Percentiles rank a stretch among this genome's conserved stretches.
Conservation (phyloP, 2,329 filamentous ascomycete genomes). For the Fusarium torreyae region DNA sequence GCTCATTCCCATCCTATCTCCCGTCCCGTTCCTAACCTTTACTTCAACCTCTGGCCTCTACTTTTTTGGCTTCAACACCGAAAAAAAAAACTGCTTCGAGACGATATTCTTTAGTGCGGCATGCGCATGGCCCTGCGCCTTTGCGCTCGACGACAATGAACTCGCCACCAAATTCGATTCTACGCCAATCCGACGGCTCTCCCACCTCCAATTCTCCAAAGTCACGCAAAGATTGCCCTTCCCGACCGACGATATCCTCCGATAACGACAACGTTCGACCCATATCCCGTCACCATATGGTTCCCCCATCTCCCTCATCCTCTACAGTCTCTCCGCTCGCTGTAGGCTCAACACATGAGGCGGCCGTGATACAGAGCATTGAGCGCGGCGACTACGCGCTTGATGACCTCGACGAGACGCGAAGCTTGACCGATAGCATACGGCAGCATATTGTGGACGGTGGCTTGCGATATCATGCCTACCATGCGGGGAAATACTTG, state of each 20-base stretch:
- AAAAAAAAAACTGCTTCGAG: neutral
- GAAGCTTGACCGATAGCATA: constrained; percentile 61
- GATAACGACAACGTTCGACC: neutral
- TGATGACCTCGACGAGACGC: constrained; percentile 55
- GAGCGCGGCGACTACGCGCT: constrained; percentile 53
- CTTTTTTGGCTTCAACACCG: neutral
- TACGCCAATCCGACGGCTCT: constrained; percentile 16
- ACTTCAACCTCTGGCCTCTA: neutral
- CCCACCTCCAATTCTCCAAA: constrained; percentile 6
- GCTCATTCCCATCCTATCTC: constrained; percentile 25
- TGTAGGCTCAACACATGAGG: constrained; percentile 52
- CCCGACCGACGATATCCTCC: constrained; percentile 9
- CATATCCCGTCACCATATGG: constrained; percentile 13
- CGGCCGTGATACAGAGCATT: constrained; percentile 52
- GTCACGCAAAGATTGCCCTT: neutral
- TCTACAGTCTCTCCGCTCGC: constrained; percentile 50
- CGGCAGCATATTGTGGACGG: constrained; percentile 61
- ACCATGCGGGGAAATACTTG: constrained; percentile 59
- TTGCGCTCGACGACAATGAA: constrained; percentile 39
- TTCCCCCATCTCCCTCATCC: constrained; percentile 50
- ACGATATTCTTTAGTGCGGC: neutral
- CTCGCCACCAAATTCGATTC: constrained; percentile 47
- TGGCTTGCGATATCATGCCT: constrained; percentile 59
- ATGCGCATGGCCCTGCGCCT: constrained; percentile 26
- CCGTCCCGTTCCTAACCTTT: neutral